Percentiles rank a stretch among this genome's conserved stretches.
Conservation (phyloP, 2,329 filamentous ascomycete genomes). For the Fusarium papillatum region DNA sequence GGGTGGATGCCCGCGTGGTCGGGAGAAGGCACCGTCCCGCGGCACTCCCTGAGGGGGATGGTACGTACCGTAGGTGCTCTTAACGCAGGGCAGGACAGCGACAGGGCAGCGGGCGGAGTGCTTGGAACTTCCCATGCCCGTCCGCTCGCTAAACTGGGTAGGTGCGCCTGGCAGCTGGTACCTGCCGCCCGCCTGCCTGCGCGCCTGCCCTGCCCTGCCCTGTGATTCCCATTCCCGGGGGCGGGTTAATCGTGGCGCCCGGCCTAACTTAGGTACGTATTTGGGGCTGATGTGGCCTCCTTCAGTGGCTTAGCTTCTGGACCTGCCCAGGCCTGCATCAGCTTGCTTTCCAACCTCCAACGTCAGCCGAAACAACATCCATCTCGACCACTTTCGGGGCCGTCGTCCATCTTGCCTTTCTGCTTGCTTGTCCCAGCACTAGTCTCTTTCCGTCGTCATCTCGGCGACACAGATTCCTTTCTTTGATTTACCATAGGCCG, state of each 20-base stretch:
- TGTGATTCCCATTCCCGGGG: neutral
- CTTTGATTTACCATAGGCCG: neutral
- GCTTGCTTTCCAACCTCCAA: conserved; percentile 6
- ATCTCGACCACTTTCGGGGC: conserved; percentile 8
- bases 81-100: neutral
- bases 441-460: neutral
- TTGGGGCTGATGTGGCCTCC: conserved; percentile 31
- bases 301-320: conserved; percentile 40
- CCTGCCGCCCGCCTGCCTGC: neutral
- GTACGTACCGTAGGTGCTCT: neutral
- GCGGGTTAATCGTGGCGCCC: conserved; percentile 22
- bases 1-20: conserved; percentile 7
- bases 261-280: neutral
- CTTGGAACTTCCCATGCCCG: neutral
- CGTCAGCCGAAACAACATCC: conserved; percentile 30
- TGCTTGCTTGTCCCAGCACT: neutral
- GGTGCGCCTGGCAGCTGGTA: neutral
- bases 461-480: neutral
- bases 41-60: neutral
- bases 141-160: neutral
- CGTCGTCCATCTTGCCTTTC: neutral
- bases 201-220: neutral
- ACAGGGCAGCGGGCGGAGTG: neutral
- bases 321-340: conserved; percentile 18
- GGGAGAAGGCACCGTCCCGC: conserved; percentile 4